phyloP scores from a whole-genome alignment of 805 yeast genomes.

The Blastobotrys muscicola region DNA sequence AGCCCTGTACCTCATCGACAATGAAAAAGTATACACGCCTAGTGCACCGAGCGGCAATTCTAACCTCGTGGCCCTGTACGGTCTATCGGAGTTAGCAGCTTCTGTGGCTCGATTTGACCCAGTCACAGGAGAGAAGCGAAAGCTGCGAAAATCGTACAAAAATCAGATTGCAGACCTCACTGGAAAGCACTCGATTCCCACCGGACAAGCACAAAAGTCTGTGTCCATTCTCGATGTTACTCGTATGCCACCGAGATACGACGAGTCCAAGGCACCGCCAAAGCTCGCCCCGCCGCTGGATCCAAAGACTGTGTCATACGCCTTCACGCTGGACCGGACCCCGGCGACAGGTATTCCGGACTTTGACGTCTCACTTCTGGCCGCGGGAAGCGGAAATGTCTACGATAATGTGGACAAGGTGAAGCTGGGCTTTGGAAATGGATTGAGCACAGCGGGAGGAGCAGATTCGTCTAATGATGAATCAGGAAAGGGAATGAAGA shows the following conservation, averaged over 20 bases:
- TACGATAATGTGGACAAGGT: not conserved
- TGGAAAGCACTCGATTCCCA: constrained; percentile 39
- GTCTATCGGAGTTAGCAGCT: constrained; percentile 54
- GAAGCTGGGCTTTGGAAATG: not conserved
- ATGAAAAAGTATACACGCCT: constrained; percentile 9
- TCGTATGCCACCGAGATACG: constrained; percentile 15
- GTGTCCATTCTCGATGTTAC: constrained; percentile 19
- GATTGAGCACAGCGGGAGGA: not conserved
- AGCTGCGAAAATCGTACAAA: constrained; percentile 88
- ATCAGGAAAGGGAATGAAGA: constrained; percentile 4
- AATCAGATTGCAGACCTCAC: constrained; percentile 83
- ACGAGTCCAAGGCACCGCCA: constrained; percentile 28
- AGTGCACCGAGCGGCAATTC: constrained; percentile 45
- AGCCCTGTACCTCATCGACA: constrained; percentile 4
- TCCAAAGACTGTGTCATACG: constrained; percentile 37
- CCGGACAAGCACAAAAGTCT: constrained; percentile 16
- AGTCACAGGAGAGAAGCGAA: constrained; percentile 85
- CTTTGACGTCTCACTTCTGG: constrained; percentile 58
- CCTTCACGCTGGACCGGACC: constrained; percentile 54
- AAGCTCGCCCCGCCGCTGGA: constrained; percentile 43
- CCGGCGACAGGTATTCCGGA: constrained; percentile 68
- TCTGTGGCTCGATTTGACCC: constrained; percentile 82
- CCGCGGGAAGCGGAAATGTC: constrained; percentile 27
- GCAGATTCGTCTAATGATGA: constrained; percentile 16
- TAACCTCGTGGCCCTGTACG: constrained; percentile 62